These are phyloP conservation scores for Closterium sp. DNA, from an alignment of 139 green algal species.

Conservation along the genomic window DNA sequence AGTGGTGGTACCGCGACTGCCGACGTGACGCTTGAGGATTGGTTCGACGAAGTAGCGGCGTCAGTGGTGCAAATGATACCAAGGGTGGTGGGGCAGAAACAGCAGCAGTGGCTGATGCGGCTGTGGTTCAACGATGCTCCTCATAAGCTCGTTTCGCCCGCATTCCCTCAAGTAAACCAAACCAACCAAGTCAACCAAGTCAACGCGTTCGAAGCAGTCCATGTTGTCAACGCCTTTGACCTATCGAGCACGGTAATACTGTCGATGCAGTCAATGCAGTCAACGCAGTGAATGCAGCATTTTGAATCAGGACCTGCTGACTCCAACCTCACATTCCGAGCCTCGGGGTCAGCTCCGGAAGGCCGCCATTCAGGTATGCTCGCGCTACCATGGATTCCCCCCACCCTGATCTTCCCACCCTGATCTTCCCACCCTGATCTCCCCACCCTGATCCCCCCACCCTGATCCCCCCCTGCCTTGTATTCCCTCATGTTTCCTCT, in stretches of 20 bases:
- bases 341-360: neutral
- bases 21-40: neutral
- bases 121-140: neutral
- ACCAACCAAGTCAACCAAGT: too few species aligned
- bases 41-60: neutral
- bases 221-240: neutral
- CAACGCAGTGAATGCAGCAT: too few species aligned
- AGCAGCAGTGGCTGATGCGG: neutral
- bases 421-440: too few species aligned
- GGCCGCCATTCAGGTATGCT: neutral
- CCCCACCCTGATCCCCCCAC: too few species aligned
- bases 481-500: too few species aligned
- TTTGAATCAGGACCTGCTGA: too few species aligned
- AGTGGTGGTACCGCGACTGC: neutral
- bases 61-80: neutral
- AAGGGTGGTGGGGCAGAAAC: neutral
- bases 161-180: neutral
- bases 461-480: too few species aligned
- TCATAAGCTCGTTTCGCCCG: neutral
- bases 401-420: too few species aligned
- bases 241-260: neutral
- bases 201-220: too few species aligned
- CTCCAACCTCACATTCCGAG: neutral
- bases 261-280: too few species aligned
- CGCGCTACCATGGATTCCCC: too few species aligned